Evolutionary conservation across 2,329 filamentous ascomycete genomes (phyloP), one percentile per base, ranked within the genome.

Genomic region (Trichoderma afroharzianum): DNA sequence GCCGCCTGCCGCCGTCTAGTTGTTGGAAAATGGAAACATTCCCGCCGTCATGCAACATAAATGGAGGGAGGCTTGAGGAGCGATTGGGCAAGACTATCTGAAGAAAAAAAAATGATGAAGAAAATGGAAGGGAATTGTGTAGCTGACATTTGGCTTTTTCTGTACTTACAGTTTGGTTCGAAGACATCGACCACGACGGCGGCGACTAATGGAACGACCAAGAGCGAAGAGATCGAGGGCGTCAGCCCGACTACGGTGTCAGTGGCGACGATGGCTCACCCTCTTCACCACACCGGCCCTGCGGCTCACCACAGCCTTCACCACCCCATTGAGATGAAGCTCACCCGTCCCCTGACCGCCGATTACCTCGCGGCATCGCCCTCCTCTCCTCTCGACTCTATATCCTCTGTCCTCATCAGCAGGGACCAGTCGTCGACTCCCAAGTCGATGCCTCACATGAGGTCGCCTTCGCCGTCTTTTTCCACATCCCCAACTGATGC

Each of bases 161-260:
- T 75, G 47, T 74, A 32, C 50, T 55, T 78, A 68, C 76, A 91
- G 89, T 91, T 90, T 84, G 88, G 88, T 74, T 88, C 88, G 21
- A 89, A 88, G 78, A 87, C 87, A 77, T 83, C 84, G 55, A 86
- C 83, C 71, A 84, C 87, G 36, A 81, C 83, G 68, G 77, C 84
- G 68, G 86, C 26, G 26, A 53, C 47, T 50, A 53, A 88, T 67
- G 86, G 84, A 53, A 24, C 64, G 18, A 26, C 50, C n/a, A 69
- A 50, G 50, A 43, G 50, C 36, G 71, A 55, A 33, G 63, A 72
- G 50, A 50, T 30, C 30, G 71, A 66, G 28, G 26, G 53, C n/a
- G 18, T 39, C 14, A 70, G 59, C 61, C 64, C 59, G n/a, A 33
- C 18, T 33, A 28, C 63, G 14, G 66, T 47, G 55, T 36, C 66